phyloP scores from a whole-genome alignment of 768 basidiomycete genomes.

The Phlebiopsis gigantea region DNA sequence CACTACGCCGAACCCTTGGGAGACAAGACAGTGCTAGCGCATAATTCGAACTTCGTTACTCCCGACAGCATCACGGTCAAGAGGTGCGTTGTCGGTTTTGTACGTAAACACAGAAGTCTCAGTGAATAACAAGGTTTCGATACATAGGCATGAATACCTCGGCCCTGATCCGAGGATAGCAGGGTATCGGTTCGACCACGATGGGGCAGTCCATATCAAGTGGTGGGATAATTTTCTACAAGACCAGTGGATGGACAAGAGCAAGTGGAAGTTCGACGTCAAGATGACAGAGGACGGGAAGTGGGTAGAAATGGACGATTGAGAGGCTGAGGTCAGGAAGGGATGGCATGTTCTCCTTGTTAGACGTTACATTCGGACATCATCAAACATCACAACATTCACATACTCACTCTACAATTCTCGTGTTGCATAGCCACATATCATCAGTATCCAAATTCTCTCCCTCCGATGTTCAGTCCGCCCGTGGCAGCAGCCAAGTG shows the following conservation, averaged over 20 bases:
- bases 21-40: slow-evolving; percentile 16
- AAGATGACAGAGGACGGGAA: slow-evolving; percentile 28
- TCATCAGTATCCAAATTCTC: slow-evolving; percentile 9
- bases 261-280: slow-evolving; percentile 36
- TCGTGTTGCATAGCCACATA: not conserved
- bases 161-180: slow-evolving; percentile 40
- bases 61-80: slow-evolving; percentile 27
- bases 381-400: not conserved
- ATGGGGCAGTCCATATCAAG: slow-evolving; percentile 35
- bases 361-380: not conserved
- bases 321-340: not conserved
- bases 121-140: not conserved
- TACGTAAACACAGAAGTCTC: not conserved
- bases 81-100: slow-evolving; percentile 20
- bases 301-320: slow-evolving; percentile 35
- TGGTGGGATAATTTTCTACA: slow-evolving; percentile 41
- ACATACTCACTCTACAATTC: not conserved
- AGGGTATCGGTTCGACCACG: slow-evolving; percentile 33
- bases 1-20: slow-evolving; percentile 21
- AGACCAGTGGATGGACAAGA: slow-evolving; percentile 38
- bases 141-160: slow-evolving; percentile 37
- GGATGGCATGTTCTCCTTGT: not conserved
- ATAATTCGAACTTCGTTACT: slow-evolving; percentile 30
- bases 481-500: slow-evolving; percentile 18
- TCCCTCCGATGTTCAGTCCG: slow-evolving; percentile 1